Percentiles rank a stretch among this genome's conserved stretches.
Evolutionary conservation across 1,284 basidiomycete genomes (phyloP).

Genomic region (Ceratobasidium sp.): DNA sequence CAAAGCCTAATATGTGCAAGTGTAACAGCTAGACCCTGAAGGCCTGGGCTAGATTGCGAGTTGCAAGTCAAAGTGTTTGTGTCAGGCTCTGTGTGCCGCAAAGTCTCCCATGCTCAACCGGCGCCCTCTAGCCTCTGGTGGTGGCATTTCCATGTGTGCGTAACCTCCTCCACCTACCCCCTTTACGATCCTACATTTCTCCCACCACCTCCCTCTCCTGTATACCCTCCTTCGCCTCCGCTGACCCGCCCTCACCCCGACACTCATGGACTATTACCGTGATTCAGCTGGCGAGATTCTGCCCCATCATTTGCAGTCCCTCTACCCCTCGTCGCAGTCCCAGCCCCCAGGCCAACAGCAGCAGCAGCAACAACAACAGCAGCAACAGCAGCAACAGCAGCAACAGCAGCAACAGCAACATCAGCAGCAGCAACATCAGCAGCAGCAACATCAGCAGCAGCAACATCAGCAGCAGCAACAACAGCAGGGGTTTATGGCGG

Average conservation of each 20-base stretch:
- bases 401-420: no score
- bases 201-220: no score
- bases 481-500: not conserved
- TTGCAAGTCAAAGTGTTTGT: no score
- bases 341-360: slow-evolving; percentile 2
- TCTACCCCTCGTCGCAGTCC: slow-evolving; percentile 7
- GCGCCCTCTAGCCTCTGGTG: slow-evolving; percentile 19
- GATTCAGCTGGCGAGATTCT: slow-evolving; percentile 24
- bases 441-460: slow-evolving; percentile 10
- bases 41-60: slow-evolving; percentile 29
- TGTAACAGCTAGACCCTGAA: slow-evolving; percentile 20
- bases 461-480: slow-evolving; percentile 13
- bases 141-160: not conserved
- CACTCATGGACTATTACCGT: slow-evolving; percentile 10
- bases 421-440: no score
- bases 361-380: not conserved
- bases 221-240: not conserved
- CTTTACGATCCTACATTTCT: no score
- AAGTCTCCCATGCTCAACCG: slow-evolving; percentile 12
- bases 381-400: no score
- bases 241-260: not conserved
- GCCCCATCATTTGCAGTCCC: slow-evolving; percentile 14
- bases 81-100: no score
- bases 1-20: slow-evolving; percentile 41
- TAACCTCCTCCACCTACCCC: not conserved